These are phyloP conservation scores for Amaranthus tricolor DNA, from an alignment of 179 eudicot species.

Conservation along the genomic window DNA sequence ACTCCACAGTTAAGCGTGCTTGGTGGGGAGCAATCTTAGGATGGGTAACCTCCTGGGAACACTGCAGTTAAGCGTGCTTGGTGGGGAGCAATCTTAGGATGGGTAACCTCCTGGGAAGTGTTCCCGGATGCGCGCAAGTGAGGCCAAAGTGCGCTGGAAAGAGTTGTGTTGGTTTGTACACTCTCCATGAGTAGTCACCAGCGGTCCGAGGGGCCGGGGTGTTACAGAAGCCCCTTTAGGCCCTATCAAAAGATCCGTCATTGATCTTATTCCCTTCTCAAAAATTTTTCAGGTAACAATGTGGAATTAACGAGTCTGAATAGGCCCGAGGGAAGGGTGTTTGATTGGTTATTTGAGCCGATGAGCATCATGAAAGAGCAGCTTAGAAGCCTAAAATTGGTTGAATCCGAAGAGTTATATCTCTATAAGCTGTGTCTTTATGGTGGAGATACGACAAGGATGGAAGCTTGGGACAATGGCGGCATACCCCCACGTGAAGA, in stretches of 20 bases:
- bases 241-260: neutral
- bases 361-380: conserved; percentile 39
- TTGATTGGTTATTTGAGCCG: conserved; percentile 40
- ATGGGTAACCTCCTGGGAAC: too few relatives aligned
- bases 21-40: too few relatives aligned
- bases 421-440: conserved; percentile 34
- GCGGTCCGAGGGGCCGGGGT: too few relatives aligned
- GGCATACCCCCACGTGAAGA: conserved; percentile 33
- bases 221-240: too few relatives aligned
- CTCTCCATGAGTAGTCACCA: too few relatives aligned
- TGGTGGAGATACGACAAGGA: conserved; percentile 24
- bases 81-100: too few relatives aligned
- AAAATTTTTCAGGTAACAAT: conserved; percentile 26
- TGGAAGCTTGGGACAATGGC: conserved; percentile 37
- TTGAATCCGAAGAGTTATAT: conserved; percentile 35
- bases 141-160: too few relatives aligned
- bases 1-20: too few relatives aligned
- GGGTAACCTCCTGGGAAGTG: too few relatives aligned
- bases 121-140: too few relatives aligned
- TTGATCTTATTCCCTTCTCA: neutral
- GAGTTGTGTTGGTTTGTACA: too few relatives aligned
- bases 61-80: too few relatives aligned
- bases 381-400: conserved; percentile 30
- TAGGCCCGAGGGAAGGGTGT: conserved; percentile 36
- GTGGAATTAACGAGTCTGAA: conserved; percentile 31